These are phyloP conservation scores for Penicillium sp. DNA, from an alignment of 2,329 filamentous ascomycete genomes.

Conservation along the genomic window DNA sequence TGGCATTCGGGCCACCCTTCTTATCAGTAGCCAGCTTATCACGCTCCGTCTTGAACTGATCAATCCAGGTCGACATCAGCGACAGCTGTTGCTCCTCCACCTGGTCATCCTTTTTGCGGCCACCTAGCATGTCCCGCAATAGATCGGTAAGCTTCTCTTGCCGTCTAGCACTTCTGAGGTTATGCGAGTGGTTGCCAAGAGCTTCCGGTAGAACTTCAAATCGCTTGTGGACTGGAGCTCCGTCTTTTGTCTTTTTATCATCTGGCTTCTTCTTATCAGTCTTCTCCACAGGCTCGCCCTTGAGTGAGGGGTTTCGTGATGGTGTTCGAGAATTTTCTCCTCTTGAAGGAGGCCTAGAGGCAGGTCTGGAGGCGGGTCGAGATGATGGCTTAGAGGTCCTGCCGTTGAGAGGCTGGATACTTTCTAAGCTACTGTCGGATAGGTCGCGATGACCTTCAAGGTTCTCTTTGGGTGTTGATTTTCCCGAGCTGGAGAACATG, in stretches of 20 bases:
- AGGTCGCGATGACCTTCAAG: constrained; percentile 32
- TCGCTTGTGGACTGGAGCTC: constrained; percentile 39
- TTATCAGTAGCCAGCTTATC: constrained; percentile 72
- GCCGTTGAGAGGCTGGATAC: constrained; percentile 34
- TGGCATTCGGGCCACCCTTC: constrained; percentile 70
- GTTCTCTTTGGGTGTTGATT: constrained; percentile 31
- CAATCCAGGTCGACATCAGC: constrained; percentile 92
- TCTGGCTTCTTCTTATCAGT: constrained; percentile 27
- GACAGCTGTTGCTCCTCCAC: constrained; percentile 77
- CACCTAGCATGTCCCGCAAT: constrained; percentile 77
- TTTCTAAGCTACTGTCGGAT: constrained; percentile 40
- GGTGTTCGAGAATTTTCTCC: constrained; percentile 23
- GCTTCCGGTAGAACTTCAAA: constrained; percentile 61
- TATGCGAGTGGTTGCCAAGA: constrained; percentile 71
- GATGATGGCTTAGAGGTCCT: constrained; percentile 26
- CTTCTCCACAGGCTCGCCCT: constrained; percentile 31
- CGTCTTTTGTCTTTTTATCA: constrained; percentile 38
- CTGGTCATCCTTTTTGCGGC: constrained; percentile 67
- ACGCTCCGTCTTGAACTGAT: constrained; percentile 85
- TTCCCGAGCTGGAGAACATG: constrained; percentile 47
- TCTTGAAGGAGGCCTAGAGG: constrained; percentile 34
- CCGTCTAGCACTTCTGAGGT: constrained; percentile 81
- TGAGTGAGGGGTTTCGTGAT: constrained; percentile 36
- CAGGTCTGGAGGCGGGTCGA: constrained; percentile 28
- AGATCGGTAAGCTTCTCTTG: constrained; percentile 95